These are phyloP conservation scores for Falciphora oryzae DNA, from an alignment of 2,329 filamentous ascomycete species.

Conservation along the genomic window DNA sequence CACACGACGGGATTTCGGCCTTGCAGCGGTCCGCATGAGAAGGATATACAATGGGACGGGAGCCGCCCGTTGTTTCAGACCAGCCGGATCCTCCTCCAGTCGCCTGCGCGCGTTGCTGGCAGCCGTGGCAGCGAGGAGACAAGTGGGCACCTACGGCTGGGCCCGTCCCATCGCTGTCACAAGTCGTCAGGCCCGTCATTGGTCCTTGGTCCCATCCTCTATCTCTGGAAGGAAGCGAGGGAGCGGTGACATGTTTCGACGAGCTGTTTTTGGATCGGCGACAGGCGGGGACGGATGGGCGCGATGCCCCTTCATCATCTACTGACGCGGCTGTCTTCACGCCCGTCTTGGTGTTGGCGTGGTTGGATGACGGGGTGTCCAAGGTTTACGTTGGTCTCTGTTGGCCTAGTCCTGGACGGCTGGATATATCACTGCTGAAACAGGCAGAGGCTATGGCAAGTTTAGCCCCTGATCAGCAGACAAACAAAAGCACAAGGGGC, in stretches of 20 bases:
- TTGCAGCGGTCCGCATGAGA: background rate
- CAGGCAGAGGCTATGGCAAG: background rate
- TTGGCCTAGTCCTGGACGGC: background rate
- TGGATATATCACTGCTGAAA: background rate
- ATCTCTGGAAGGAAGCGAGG: background rate
- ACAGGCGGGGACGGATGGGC: background rate
- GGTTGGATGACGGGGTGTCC: background rate
- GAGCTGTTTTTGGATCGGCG: background rate
- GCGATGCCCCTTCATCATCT: background rate
- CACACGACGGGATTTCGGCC: background rate
- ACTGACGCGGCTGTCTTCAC: background rate
- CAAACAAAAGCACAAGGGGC: background rate
- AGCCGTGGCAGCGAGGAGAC: background rate
- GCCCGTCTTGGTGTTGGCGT: background rate
- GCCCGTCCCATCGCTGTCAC: background rate
- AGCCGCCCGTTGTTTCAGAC: background rate
- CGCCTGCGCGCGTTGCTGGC: background rate
- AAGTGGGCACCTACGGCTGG: background rate
- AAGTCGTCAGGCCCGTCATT: no score
- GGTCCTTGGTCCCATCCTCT: no score
- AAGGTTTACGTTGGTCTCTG: background rate
- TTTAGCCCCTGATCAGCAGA: background rate
- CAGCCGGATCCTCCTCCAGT: background rate
- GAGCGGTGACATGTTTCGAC: background rate
- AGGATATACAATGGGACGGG: background rate